Conservation (phyloP, 371 early-diverging fungal genomes). For the Dichotomocladium elegans region DNA sequence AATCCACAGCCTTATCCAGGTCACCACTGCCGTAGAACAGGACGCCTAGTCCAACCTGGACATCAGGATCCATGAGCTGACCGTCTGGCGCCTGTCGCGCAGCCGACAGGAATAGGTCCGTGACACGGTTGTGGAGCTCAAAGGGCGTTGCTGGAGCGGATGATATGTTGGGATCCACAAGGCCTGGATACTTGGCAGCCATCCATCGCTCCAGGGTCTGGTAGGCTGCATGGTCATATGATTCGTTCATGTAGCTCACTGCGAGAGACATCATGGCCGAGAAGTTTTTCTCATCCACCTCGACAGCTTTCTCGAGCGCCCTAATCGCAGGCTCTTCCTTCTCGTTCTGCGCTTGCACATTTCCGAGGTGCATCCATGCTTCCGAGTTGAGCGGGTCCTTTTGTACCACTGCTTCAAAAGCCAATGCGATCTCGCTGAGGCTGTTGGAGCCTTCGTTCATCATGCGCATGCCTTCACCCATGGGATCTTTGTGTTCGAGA, state of each 20-base stretch:
- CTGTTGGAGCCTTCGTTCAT: conserved; percentile 52
- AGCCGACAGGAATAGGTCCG: conserved; percentile 74
- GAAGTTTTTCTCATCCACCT: conserved; percentile 58
- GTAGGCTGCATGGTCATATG: conserved; percentile 55
- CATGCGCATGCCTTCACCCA: conserved; percentile 49
- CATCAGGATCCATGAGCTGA: conserved; percentile 81
- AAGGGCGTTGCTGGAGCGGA: conserved; percentile 36
- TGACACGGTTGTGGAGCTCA: conserved; percentile 70
- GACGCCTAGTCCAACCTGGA: conserved; percentile 94
- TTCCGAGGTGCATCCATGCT: conserved; percentile 81
- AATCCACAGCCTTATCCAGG: conserved; percentile 94
- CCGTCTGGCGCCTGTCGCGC: conserved; percentile 69
- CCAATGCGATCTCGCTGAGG: conserved; percentile 72
- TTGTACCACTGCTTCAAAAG: conserved; percentile 81
- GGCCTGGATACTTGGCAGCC: conserved; percentile 36
- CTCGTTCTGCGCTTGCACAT: conserved; percentile 83
- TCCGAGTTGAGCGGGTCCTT: conserved; percentile 62
- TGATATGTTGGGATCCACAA: conserved; percentile 11
- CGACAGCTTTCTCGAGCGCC: conserved; percentile 69
- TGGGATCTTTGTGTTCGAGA: conserved; percentile 47
- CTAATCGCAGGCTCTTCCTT: conserved; percentile 83
- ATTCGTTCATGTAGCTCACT: conserved; percentile 94
- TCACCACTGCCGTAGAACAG: conserved; percentile 89
- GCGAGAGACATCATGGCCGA: conserved; percentile 81
- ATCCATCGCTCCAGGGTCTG: conserved; percentile 49